Conservation (phyloP, 1,284 basidiomycete genomes). For the Moesziomyces globuligerus region DNA sequence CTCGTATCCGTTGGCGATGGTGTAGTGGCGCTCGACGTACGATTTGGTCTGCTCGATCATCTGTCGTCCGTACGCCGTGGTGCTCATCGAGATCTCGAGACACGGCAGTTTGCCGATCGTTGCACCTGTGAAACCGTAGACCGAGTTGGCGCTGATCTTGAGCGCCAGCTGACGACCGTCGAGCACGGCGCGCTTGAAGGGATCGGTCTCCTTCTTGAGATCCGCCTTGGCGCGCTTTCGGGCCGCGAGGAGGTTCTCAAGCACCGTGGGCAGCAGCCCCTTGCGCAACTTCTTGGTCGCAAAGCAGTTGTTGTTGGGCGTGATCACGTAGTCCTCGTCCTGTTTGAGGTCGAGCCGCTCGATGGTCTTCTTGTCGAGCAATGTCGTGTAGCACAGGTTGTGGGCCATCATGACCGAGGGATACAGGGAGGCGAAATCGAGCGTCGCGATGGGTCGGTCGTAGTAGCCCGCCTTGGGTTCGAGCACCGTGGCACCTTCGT, state of each 20-base stretch:
- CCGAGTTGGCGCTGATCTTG: slow-evolving; percentile 67
- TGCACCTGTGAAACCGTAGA: slow-evolving; percentile 67
- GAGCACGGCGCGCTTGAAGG: slow-evolving; percentile 65
- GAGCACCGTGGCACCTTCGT: slow-evolving; percentile 66
- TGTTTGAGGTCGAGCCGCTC: slow-evolving; percentile 61
- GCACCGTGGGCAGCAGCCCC: slow-evolving; percentile 63
- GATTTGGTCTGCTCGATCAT: slow-evolving; percentile 67
- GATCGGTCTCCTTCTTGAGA: slow-evolving; percentile 66
- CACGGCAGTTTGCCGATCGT: slow-evolving; percentile 66
- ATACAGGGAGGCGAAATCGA: slow-evolving; percentile 67
- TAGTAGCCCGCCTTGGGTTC: slow-evolving; percentile 67
- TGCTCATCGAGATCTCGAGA: slow-evolving; percentile 67
- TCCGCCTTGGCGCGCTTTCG: slow-evolving; percentile 66
- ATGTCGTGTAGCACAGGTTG: slow-evolving; percentile 67
- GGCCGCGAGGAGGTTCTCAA: slow-evolving; percentile 63
- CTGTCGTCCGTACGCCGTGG: slow-evolving; percentile 66
- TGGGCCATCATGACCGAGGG: slow-evolving; percentile 68
- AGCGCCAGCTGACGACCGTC: slow-evolving; percentile 66
- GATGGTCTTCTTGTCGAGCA: slow-evolving; percentile 64
- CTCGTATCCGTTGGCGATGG: slow-evolving; percentile 65
- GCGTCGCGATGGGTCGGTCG: slow-evolving; percentile 64
- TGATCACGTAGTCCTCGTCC: slow-evolving; percentile 63
- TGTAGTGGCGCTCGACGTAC: slow-evolving; percentile 63
- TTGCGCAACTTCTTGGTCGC: slow-evolving; percentile 60
- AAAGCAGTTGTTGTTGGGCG: slow-evolving; percentile 67